Percentiles rank a stretch among this genome's conserved stretches.
These are phyloP conservation scores for Sporothrix curviconia DNA, from an alignment of 2,329 filamentous ascomycete genomes.

Conservation along the genomic window DNA sequence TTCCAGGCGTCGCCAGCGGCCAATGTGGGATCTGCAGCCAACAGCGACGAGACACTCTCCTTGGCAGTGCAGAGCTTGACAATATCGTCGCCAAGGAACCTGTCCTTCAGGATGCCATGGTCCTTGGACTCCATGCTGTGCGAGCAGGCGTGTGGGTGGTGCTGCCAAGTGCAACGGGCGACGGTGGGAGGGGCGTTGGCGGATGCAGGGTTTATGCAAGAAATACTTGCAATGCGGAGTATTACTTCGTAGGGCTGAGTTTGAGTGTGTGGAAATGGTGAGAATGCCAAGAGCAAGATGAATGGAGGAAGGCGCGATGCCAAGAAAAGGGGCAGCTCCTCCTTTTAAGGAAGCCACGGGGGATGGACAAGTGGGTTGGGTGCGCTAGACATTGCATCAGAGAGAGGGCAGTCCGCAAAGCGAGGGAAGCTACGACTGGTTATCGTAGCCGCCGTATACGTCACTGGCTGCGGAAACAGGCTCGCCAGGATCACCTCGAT, in stretches of 20 bases:
- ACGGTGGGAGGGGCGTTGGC: no score
- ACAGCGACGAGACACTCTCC: constrained; percentile 50
- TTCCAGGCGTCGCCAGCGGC: constrained; percentile 49
- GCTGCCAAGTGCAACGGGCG: no score
- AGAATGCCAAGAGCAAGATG: constrained; percentile 5
- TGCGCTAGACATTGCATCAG: no score
- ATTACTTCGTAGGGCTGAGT: no score
- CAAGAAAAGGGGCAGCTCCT: constrained; percentile 2
- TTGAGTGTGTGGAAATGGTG: neutral
- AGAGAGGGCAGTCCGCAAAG: no score
- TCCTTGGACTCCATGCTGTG: constrained; percentile 5
- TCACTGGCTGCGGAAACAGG: no score
- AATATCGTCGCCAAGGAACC: constrained; percentile 38
- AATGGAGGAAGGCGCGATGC: neutral
- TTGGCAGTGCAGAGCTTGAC: constrained; percentile 45
- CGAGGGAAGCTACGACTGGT: no score
- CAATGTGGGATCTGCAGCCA: constrained; percentile 48
- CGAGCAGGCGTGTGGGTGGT: no score
- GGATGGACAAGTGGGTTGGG: no score
- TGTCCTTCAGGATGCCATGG: constrained; percentile 8
- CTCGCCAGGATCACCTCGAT: no score
- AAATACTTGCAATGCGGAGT: neutral
- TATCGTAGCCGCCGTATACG: no score
- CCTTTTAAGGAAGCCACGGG: neutral
- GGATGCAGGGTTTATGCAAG: no score